A percentile compares a stretch with the other conserved stretches of the same genome.
These are phyloP conservation scores for Lasiosphaeria ovina DNA, from an alignment of 495 filamentous ascomycete genomes.

Conservation along the genomic window DNA sequence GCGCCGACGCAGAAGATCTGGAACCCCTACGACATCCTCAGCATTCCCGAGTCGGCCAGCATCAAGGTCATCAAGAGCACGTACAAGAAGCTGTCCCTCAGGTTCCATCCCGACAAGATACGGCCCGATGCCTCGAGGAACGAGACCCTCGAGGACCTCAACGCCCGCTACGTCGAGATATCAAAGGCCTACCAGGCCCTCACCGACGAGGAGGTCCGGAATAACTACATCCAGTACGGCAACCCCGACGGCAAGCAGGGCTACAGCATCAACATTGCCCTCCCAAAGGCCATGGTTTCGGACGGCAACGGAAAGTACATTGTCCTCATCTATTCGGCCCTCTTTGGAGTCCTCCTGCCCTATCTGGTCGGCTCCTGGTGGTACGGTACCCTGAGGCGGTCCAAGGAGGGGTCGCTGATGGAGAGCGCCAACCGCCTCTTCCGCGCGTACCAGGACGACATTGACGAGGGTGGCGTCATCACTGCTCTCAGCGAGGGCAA, in stretches of 20 bases:
- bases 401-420: conserved; percentile 86
- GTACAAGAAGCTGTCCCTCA: conserved; percentile 81
- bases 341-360: conserved; percentile 85
- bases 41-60: conserved; percentile 75
- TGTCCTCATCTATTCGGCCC: conserved; percentile 77
- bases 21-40: conserved; percentile 94
- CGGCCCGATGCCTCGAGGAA: conserved; percentile 79
- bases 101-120: conserved; percentile 90
- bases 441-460: conserved; percentile 81
- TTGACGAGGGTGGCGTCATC: conserved; percentile 75
- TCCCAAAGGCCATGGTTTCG: conserved; percentile 88
- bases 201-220: conserved; percentile 93
- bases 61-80: conserved; percentile 89
- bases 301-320: conserved; percentile 96
- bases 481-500: conserved; percentile 76
- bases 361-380: conserved; percentile 97
- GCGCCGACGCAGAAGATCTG: conserved; percentile 74
- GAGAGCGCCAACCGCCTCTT: conserved; percentile 93
- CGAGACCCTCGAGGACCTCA: conserved; percentile 81
- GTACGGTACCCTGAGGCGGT: conserved; percentile 91
- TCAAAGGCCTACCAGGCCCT: conserved; percentile 96
- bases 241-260: conserved; percentile 98
- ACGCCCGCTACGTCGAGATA: conserved; percentile 85
- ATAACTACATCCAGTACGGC: conserved; percentile 93
- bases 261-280: conserved; percentile 94